Conservation (phyloP, 2,329 filamentous ascomycete genomes). For the Aspergillus proliferans region DNA sequence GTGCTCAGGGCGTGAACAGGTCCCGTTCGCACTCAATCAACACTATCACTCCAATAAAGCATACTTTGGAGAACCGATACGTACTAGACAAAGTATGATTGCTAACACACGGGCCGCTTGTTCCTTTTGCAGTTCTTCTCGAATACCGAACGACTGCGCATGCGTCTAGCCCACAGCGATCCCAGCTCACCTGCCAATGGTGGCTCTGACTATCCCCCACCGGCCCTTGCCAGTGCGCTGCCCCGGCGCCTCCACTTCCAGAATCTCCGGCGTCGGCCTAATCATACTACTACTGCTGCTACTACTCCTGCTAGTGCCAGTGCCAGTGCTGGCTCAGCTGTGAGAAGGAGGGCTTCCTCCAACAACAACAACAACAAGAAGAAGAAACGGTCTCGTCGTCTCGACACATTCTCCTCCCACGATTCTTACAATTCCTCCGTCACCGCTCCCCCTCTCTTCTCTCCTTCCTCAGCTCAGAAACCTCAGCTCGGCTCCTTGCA, state of each 20-base stretch:
- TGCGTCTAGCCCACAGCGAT: slow-evolving; percentile 28
- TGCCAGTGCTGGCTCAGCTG: too few relatives aligned
- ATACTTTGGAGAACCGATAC: not conserved
- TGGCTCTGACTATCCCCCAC: slow-evolving; percentile 14
- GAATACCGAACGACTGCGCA: slow-evolving; percentile 34
- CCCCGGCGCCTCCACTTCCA: slow-evolving; percentile 14
- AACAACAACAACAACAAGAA: slow-evolving; percentile 8
- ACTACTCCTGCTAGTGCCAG: too few relatives aligned
- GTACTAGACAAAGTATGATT: not conserved
- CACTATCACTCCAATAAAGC: not conserved
- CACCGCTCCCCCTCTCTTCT: slow-evolving; percentile 1
- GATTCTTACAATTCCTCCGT: not conserved
- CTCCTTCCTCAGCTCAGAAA: slow-evolving; percentile 8
- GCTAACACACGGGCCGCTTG: slow-evolving; percentile 15
- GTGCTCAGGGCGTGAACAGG: not conserved
- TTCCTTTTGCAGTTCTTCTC: slow-evolving; percentile 32
- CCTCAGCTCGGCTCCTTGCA: slow-evolving; percentile 26
- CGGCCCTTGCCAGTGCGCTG: slow-evolving; percentile 4
- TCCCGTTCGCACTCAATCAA: not conserved
- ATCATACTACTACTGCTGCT: not conserved
- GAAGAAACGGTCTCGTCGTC: slow-evolving; percentile 1
- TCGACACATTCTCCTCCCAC: slow-evolving; percentile 10
- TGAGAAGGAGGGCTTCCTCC: slow-evolving; percentile 5
- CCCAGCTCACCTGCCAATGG: slow-evolving; percentile 12
- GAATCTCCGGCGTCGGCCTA: slow-evolving; percentile 8